Evolutionary conservation across 495 filamentous ascomycete genomes (phyloP), one percentile per base, ranked within the genome.

Genomic region (Neurospora sp.): DNA sequence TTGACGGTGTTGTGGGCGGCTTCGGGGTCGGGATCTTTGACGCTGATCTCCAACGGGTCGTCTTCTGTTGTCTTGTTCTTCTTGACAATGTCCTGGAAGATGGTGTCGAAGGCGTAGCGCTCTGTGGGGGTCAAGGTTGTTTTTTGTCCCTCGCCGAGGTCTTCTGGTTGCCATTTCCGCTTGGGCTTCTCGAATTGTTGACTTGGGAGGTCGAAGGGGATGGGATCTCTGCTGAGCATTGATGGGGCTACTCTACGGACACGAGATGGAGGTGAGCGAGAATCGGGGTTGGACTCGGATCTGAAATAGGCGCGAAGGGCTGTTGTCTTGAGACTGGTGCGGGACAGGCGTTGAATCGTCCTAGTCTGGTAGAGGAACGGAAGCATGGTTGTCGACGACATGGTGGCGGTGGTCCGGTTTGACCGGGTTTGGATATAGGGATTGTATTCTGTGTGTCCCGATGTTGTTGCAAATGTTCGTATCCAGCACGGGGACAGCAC

Each of bases 361-460:
- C 84, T 84, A n/a, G 91, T 93, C 71, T 91, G 89, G 79, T 93
- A 93, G 9, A 94, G 86, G 69, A 93, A 92, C 0, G 91, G 88
- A 14, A 87, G 78, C 7, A 88, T 74, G 3, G 84, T 83, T 1
- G 81, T 80, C 20, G 79, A 66, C 14, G 54, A 77, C 82, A 83
- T 84, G 39, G 37, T 77, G 74, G 48, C 14, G 27, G 6, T 16
- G 1, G 23, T 62, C 38, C 27, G 23, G 31, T 27, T 14, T 39
- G 20, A 20, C 14, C 27, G 23, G 27, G 46, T 18, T 44, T 9
- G 42, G 14, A 1, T n/a, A 18, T 12, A 12, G n/a, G 4, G 9
- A 54, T 23, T 54, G 10, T 23, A 20, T 20, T 23, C 42, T n/a
- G 16, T 3, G 46, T 23, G 11, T 5, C 23, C 4, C 46, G 20